Base-by-base conservation (phyloP, 2,329 filamentous ascomycete species). In the Fusarium sp. region DNA sequence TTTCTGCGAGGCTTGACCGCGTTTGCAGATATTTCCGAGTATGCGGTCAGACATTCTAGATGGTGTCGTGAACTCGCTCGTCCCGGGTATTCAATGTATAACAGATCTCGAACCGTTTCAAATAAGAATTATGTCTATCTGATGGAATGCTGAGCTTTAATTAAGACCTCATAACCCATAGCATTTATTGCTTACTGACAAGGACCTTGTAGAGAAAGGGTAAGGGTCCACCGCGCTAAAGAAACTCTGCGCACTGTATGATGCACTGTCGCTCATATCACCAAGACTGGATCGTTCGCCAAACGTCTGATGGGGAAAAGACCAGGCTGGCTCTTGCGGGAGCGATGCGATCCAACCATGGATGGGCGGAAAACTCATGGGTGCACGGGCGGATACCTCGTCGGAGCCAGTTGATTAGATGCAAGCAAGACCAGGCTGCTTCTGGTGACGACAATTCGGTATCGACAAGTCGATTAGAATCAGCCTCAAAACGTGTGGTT, bases 341-440 rank as follows among this genome's bases (percentile, higher is more conserved):
- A 62, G 60, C 68, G 61, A 75, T 72, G 61, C 30, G 37, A 74
- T 72, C 64, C 30, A 43, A 74, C 56, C 45, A 20, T 41, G 37
- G 20, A 30, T 52, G 48, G 62, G 68, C 58, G 62, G 56, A 60
- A 59, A 50, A 70, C 74, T 57, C 39, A 57, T 62, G 61, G 68
- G 72, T 70, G 72, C 72, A 74, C 68, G 65, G 68, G 65, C 71
- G 52, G 73, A 59, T 64, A 74, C 60, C 32, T 13, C 23, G 64
- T 45, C 35, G 66, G 52, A 43, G 64, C 52, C 61, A 25, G 41
- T 66, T 62, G 37, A 41, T 54, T 32, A 39, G 58, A 61, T 50
- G 14, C 23, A 50, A 25, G 34, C 23, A 39, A 39, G 45, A 25
- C 45, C 34, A 56, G 48, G 45, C 61, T 41, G 45, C 23, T 64